Base-by-base conservation (phyloP, 2,329 filamentous ascomycete genomes). In the Ambrosiella cleistominuta region DNA sequence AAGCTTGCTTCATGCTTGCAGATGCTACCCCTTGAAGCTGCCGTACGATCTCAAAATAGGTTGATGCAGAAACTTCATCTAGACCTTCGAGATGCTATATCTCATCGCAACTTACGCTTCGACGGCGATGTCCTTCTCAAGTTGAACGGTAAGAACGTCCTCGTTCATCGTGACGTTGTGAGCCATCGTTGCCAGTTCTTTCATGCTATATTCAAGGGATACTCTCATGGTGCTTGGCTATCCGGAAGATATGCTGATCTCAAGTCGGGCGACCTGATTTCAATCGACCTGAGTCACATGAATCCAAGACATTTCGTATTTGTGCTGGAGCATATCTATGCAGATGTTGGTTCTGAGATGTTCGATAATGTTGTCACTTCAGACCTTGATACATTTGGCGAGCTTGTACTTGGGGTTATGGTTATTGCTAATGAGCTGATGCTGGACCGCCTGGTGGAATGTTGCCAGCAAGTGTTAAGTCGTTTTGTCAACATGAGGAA, bases 171-270 rank as follows among this genome's bases (percentile, higher is more conserved):
- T 62, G 75, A 82, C 3, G 69, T 97, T 2, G 68, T 96, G 40
- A 90, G 88, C 63, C 82, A 84, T 65, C 77, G 93, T 63, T 96
- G 90, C 64, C 89, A 88, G 0, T 98, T 96, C 75, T 98, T 98
- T 63, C 76, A 91, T 62, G 86, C 86, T 1, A 75, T 98, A 49
- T 97, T 96, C 68, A 77, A 87, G 64, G 93, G 93, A n/a, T 83
- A 88, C 49, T 88, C 93, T 7, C 78, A 79, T 45, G 93, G 93
- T 0, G 79, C 80, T 64, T 98, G 93, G 93, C 75, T 98, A 17
- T 77, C 82, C 54, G 78, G 79, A 38, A 80, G 89, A 57, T 80
- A 81, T n/a, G 13, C 37, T 8, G n/a, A 50, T 64, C 5, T 64
- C 67, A 51, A 64, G 65, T 4, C 56, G 65, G 13, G 54, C 15